Base-by-base conservation (phyloP, 257 asterid species). In the Salvia hispanica region DNA sequence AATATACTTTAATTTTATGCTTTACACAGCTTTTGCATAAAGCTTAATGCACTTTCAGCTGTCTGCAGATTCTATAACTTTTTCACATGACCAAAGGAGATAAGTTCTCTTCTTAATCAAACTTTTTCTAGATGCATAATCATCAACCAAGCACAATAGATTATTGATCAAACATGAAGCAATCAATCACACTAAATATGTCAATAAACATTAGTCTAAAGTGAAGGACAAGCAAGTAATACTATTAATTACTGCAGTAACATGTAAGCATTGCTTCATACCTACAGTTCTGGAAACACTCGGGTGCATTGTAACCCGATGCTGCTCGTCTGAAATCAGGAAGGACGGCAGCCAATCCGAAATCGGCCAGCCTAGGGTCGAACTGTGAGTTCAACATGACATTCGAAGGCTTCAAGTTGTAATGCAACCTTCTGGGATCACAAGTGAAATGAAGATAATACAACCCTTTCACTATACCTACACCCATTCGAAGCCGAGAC, bases 401-500 rank as follows among this genome's bases (percentile, higher is more conserved):
- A 78, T 90, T 94, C 0, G 96, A 74, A 54, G 96, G 97, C 86
- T 91, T 94, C 83, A 93, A 77, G 76, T 85, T 93, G 53, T 59
- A 80, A 71, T 90, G 98, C 81, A 93, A 53, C 50, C 91, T 79
- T 48, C 74, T 79, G 0, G 95, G 95, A 18, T 75, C 85, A 76
- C 95, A 82, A 40, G 76, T 74, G 66, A 93, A 86, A 70, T 90
- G 98, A 62, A 93, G 97, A 80, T 90, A 88, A 73, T 85, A 83
- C 56, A 93, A 79, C 53, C 88, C 97, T 73, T 80, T 85, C 40
- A 86, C 84, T 36, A 93, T 83, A 37, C 98, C 98, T 28, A 90
- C 84, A 8, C 96, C 97, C 63, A 93, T 86, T 47, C 85, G 64
- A 47, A 85, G 96, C 4, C 97, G 84, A 52, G 64, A 50, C 39